Base-by-base conservation (phyloP, 331 rosid species). In the Arachis monticola region DNA sequence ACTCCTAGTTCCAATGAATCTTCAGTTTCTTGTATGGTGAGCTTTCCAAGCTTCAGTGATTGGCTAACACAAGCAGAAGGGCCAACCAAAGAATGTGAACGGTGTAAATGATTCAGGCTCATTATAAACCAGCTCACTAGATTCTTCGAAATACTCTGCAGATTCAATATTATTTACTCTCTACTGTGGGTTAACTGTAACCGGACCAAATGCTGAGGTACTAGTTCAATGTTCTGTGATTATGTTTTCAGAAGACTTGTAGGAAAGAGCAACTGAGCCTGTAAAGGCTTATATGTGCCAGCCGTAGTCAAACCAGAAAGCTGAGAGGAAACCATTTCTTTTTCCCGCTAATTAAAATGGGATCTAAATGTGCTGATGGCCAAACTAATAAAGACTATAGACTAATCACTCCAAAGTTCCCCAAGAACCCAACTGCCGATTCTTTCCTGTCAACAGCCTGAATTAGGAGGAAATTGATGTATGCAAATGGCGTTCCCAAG, bases 51-150 rank as follows among this genome's bases (percentile, higher is more conserved):
- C 90, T 87, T 88, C 82, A 90, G 64, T 14, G 96, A 89, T 40
- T 91, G 93, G 79, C 88, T 85, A 8, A 88, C 81, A 82, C 82
- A 91, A 45, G 87, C 77, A 27, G 97, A 93, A 56, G 98, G 98
- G 17, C 98, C 98, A 53, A 93, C 98, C 51, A 91, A 66, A 79
- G 98, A 93, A 86, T 93, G 98, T 27, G 98, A 89, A 31, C 95
- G 53, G 84, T 84, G 78, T 58, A 70, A 85, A 93, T 88, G 73
- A 93, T 14, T 74, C 90, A 0, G 97, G 98, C 60, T 91, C 97
- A 72, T 88, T 90, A 70, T 88, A 91, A 30, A 91, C 67, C 67
- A 91, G 79, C 61, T 89, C 88, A 55, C 69, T 72, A 1, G 60
- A 74, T 78, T 87, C 95, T 70, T 91, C 93, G 0, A 12, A 22